Base-by-base conservation (phyloP, 495 filamentous ascomycete species). In the Articulospora tetracladia region DNA sequence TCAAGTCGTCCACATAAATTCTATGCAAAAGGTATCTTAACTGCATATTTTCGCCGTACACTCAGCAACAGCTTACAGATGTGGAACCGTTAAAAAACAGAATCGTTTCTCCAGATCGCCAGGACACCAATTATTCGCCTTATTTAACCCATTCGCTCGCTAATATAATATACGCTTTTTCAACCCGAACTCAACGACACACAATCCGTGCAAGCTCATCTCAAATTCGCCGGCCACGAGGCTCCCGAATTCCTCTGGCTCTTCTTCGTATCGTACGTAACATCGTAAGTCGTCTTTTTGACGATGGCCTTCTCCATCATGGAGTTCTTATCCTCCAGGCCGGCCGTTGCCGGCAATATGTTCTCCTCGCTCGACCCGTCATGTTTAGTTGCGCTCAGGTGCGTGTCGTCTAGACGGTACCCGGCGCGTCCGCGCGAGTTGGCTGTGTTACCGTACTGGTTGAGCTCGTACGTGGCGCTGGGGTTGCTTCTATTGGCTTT, bases 391-490 rank as follows among this genome's bases (percentile, higher is more conserved):
- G 23, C 44, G 26, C 25, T 24, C 22, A 13, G n/a, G 1, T 17
- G 28, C 24, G 25, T 19, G 8, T 28, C 27, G 39, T 55, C 19
- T 8, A 10, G 22, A 3, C 58, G 49, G 13, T 30, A 30, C 0
- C 24, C 27, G 0, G 47, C 17, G 20, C 54, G 48, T 32, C 30
- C 53, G 12, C 20, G 26, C 19, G 30, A 20, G 58, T 61, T 61
- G 0, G 28, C 3, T 17, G n/a, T 8, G 17, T 12, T 53, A 26
- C 58, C 52, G 41, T 55, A 55, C 13, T 27, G 25, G 12, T 50
- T 46, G 23, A 54, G 47, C 15, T 60, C 60, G 48, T 66, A 58
- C n/a, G 61, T 23, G 57, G 56, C 47, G 54, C 49, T 53, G n/a
- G 53, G 44, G 34, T 15, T 12, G 30, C 19, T 13, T 44, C 25